These are phyloP conservation scores for Tetrahymena thermophila DNA, from an alignment of 73 alveolate genomes.

Conservation along the genomic window DNA sequence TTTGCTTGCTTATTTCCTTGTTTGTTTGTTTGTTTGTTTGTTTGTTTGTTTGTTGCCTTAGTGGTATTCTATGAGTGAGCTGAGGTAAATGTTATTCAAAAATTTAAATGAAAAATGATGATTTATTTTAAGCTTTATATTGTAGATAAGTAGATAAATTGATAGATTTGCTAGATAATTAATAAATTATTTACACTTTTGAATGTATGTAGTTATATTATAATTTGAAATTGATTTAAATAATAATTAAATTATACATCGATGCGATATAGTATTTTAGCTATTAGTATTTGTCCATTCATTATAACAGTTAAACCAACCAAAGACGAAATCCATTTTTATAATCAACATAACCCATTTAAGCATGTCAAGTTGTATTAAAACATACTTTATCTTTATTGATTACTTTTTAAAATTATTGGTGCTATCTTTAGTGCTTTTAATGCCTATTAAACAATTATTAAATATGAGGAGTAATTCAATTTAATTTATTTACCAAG, in stretches of 20 bases:
- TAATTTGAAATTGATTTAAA: neutral
- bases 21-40: too few species aligned
- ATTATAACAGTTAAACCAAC: neutral
- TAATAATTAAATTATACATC: neutral
- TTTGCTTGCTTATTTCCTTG: too few species aligned
- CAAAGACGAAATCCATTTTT: neutral
- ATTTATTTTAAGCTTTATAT: too few species aligned
- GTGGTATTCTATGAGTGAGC: too few species aligned
- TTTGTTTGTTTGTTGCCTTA: too few species aligned
- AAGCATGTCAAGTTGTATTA: neutral
- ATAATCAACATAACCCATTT: neutral
- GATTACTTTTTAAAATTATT: neutral
- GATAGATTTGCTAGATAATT: too few species aligned
- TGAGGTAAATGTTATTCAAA: neutral
- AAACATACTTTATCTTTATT: neutral
- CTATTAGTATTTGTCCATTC: neutral
- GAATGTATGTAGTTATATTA: too few species aligned
- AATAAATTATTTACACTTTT: too few species aligned
- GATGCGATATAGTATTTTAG: neutral
- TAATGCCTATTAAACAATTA: neutral
- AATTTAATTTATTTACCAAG: neutral
- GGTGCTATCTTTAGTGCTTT: neutral
- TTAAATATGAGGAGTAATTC: neutral
- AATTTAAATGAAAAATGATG: too few species aligned
- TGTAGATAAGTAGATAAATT: too few species aligned